phyloP scores from a whole-genome alignment of 1,284 basidiomycete genomes.

The Ganoderma lucidum region DNA sequence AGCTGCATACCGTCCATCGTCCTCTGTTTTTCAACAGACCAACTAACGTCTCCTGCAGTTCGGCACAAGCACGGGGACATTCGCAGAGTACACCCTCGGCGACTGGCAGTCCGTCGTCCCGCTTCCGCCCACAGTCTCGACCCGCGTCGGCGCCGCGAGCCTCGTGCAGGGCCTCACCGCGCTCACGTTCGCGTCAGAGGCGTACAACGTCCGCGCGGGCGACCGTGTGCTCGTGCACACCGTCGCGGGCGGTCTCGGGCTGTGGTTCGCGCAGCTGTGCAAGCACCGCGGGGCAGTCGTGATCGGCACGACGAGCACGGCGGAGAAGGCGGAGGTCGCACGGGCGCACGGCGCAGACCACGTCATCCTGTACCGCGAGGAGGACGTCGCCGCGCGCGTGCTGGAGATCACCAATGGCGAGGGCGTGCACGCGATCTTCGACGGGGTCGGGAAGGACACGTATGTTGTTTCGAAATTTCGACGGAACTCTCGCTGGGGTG shows the following conservation, averaged over 20 bases:
- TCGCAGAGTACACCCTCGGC: slow-evolving; percentile 38
- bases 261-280: slow-evolving; percentile 68
- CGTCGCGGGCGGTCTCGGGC: slow-evolving; percentile 84
- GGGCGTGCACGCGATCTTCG: slow-evolving; percentile 90
- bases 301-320: slow-evolving; percentile 92
- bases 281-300: slow-evolving; percentile 85
- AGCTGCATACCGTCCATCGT: slow-evolving; percentile 35
- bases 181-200: slow-evolving; percentile 82
- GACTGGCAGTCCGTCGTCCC: slow-evolving; percentile 55
- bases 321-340: slow-evolving; percentile 86
- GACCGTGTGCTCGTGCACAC: slow-evolving; percentile 87
- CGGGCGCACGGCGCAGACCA: slow-evolving; percentile 85
- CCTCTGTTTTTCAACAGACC: background rate
- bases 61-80: slow-evolving; percentile 53
- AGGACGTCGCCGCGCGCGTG: slow-evolving; percentile 76
- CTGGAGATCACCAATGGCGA: slow-evolving; percentile 82
- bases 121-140: slow-evolving; percentile 65
- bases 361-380: slow-evolving; percentile 83
- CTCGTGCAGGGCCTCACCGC: slow-evolving; percentile 72
- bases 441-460: slow-evolving; percentile 96
- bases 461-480: slow-evolving; percentile 37
- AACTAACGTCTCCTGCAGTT: background rate
- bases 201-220: slow-evolving; percentile 82
- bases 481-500: background rate
- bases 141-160: slow-evolving; percentile 71